Conservation (phyloP, 2,329 filamentous ascomycete species). For the Nemania sp. region DNA sequence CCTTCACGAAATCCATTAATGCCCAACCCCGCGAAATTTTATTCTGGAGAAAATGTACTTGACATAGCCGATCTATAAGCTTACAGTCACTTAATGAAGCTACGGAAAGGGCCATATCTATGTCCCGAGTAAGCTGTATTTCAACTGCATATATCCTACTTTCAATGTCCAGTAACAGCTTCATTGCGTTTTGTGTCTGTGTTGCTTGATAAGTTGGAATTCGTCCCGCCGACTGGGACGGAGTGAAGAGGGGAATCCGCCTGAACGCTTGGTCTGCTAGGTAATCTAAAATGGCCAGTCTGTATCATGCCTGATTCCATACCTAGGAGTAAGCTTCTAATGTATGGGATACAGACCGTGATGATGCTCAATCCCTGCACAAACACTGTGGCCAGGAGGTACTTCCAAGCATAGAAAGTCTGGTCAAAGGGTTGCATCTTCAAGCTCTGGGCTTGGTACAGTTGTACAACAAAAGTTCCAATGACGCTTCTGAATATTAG, state of each 20-base stretch:
- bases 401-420: slow-evolving; percentile 37
- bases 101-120: background rate
- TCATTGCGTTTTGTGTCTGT: background rate
- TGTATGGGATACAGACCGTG: slow-evolving; percentile 42
- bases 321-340: slow-evolving; percentile 35
- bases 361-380: slow-evolving; percentile 40
- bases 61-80: too few species aligned
- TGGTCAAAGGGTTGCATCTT: slow-evolving; percentile 25
- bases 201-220: slow-evolving; percentile 6
- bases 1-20: too few species aligned
- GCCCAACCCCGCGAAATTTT: too few species aligned
- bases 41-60: too few species aligned
- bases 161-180: background rate
- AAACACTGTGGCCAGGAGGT: slow-evolving; percentile 31
- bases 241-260: slow-evolving; percentile 13
- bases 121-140: background rate
- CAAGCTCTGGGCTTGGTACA: slow-evolving; percentile 34
- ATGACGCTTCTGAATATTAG: slow-evolving; percentile 25
- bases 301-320: slow-evolving; percentile 42
- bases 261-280: slow-evolving; percentile 12
- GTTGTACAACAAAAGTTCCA: slow-evolving; percentile 22
- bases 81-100: background rate
- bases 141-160: background rate
- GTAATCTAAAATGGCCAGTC: slow-evolving; percentile 37
- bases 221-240: slow-evolving; percentile 19